Conservation (phyloP, 257 asterid genomes). For the Solanum medicagineum region DNA sequence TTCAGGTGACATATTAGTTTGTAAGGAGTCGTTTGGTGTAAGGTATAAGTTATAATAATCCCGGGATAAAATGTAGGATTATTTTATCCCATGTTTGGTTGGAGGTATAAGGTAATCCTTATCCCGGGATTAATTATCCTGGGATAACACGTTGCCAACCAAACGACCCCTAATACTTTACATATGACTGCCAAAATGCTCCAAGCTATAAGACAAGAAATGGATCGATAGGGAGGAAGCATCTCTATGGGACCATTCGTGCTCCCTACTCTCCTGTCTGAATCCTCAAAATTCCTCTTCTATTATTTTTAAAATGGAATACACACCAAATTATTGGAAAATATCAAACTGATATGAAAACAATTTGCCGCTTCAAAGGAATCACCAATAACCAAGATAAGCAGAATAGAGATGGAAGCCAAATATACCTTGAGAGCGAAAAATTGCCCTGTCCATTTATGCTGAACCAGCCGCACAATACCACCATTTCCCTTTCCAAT, state of each 20-base stretch:
- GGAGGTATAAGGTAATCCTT: too few species aligned
- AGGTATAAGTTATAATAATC: too few species aligned
- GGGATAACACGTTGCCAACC: too few species aligned
- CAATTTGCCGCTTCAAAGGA: background rate
- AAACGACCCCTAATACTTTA: background rate
- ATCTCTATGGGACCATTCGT: background rate
- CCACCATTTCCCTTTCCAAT: slow-evolving; percentile 97
- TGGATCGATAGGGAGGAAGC: background rate
- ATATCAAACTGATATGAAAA: background rate
- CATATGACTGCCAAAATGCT: background rate
- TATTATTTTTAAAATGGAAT: background rate
- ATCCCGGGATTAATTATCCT: too few species aligned
- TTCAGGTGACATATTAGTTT: background rate
- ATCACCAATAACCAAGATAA: background rate
- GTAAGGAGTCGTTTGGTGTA: too few species aligned
- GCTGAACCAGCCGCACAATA: slow-evolving; percentile 87
- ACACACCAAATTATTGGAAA: background rate
- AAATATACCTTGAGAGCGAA: slow-evolving; percentile 82
- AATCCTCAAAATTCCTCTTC: background rate
- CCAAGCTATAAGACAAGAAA: background rate
- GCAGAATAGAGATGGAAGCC: background rate
- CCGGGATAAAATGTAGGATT: too few species aligned
- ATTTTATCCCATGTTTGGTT: too few species aligned
- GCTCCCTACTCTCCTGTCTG: background rate
- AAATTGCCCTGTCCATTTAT: slow-evolving; percentile 90